Evolutionary conservation across 306 rosid species (phyloP).

Genomic region (Psophocarpus tetragonolobus): DNA sequence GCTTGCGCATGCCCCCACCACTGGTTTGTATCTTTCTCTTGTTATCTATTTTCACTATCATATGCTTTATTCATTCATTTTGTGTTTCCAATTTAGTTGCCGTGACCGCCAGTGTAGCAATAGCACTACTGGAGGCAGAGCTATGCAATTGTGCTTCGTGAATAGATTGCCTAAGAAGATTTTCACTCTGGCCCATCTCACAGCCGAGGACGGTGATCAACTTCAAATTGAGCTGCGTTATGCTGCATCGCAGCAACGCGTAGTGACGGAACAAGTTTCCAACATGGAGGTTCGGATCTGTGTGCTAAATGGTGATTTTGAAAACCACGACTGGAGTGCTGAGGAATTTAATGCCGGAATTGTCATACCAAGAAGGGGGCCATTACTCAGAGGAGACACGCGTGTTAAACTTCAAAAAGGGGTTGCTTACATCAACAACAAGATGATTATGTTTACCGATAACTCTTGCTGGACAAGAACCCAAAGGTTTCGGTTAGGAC

Average conservation of each 20-base stretch:
- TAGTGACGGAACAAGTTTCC: slow-evolving; percentile 28
- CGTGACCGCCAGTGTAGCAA: slow-evolving; percentile 8
- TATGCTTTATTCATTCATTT: neutral
- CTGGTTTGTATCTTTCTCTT: slow-evolving; percentile 43
- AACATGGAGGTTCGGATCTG: slow-evolving; percentile 36
- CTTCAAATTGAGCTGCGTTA: slow-evolving; percentile 43
- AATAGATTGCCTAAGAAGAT: slow-evolving; percentile 12
- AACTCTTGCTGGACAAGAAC: slow-evolving; percentile 37
- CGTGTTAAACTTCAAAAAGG: slow-evolving; percentile 38
- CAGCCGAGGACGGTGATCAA: slow-evolving; percentile 10
- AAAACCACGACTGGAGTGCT: slow-evolving; percentile 49
- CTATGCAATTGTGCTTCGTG: slow-evolving; percentile 40
- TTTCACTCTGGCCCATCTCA: slow-evolving; percentile 35
- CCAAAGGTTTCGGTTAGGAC: slow-evolving; percentile 50
- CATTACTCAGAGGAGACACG: slow-evolving; percentile 37
- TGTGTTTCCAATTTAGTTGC: slow-evolving; percentile 11
- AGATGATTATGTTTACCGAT: slow-evolving; percentile 42
- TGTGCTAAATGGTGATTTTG: slow-evolving; percentile 49
- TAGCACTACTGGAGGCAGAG: slow-evolving; percentile 27
- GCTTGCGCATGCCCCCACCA: too few species aligned
- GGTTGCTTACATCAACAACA: neutral
- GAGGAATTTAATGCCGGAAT: slow-evolving; percentile 37
- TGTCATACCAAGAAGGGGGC: slow-evolving; percentile 43
- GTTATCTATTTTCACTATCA: neutral
- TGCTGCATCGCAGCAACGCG: neutral